Conservation (phyloP, 2,329 filamentous ascomycete genomes). For the Verticillium alfalfae region DNA sequence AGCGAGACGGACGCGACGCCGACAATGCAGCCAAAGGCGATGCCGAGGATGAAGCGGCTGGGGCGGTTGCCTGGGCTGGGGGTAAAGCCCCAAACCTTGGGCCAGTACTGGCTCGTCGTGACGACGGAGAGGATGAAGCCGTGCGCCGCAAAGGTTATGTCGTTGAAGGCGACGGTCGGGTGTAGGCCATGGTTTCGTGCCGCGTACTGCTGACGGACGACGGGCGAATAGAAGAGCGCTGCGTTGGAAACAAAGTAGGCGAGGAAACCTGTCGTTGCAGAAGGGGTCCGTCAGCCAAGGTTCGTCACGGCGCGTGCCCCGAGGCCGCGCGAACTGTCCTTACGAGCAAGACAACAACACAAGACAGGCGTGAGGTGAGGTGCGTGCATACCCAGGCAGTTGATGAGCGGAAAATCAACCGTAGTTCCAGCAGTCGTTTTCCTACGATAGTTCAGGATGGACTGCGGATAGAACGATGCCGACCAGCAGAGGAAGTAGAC, state of each 20-base stretch:
- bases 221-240: slow-evolving; percentile 72
- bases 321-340: neutral
- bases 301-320: neutral
- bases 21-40: slow-evolving; percentile 63
- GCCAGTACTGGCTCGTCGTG: slow-evolving; percentile 73
- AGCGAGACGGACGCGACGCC: slow-evolving; percentile 49
- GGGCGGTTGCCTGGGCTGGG: slow-evolving; percentile 50
- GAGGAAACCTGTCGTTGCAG: slow-evolving; percentile 51
- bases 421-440: slow-evolving; percentile 77
- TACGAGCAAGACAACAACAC: too few relatives aligned
- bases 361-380: neutral
- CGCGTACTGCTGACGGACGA: slow-evolving; percentile 78
- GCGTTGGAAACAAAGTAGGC: slow-evolving; percentile 72
- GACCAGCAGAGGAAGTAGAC: slow-evolving; percentile 76
- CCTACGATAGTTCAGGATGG: slow-evolving; percentile 71
- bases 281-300: slow-evolving; percentile 1
- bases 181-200: slow-evolving; percentile 67
- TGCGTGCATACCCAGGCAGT: slow-evolving; percentile 46
- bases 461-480: slow-evolving; percentile 87
- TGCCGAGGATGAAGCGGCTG: slow-evolving; percentile 57
- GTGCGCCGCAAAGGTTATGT: slow-evolving; percentile 82
- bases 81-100: slow-evolving; percentile 72
- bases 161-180: slow-evolving; percentile 84
- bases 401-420: slow-evolving; percentile 80
- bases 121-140: slow-evolving; percentile 67